Conservation (phyloP, 2,329 filamentous ascomycete genomes). For the Diplodia seriata region DNA sequence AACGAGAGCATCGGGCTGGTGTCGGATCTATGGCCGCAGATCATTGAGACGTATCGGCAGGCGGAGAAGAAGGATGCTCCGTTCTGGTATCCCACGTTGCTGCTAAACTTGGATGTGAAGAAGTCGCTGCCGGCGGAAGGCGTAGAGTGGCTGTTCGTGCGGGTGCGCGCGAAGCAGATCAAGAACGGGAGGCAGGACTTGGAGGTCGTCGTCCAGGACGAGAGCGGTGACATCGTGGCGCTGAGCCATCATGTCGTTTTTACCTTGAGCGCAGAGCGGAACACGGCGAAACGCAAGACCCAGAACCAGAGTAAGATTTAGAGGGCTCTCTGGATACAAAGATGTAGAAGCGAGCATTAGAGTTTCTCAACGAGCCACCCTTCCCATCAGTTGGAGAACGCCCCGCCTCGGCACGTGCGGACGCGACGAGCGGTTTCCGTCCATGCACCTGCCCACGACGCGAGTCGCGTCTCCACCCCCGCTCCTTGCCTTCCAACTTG, state of each 20-base stretch:
- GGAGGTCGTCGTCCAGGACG: slow-evolving; percentile 72
- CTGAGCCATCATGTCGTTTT: slow-evolving; percentile 72
- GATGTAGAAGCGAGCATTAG: neutral
- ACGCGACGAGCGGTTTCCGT: neutral
- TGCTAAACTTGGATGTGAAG: slow-evolving; percentile 79
- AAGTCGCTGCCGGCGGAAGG: slow-evolving; percentile 71
- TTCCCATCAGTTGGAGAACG: neutral
- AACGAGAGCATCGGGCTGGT: slow-evolving; percentile 70
- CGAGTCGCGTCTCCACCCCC: neutral
- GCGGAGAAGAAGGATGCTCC: slow-evolving; percentile 43
- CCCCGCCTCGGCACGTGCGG: neutral
- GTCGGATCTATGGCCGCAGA: slow-evolving; percentile 71
- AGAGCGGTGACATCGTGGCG: slow-evolving; percentile 68
- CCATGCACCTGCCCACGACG: neutral
- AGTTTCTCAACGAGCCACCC: neutral
- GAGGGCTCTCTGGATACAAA: neutral
- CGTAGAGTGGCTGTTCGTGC: slow-evolving; percentile 73
- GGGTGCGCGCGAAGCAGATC: slow-evolving; percentile 70
- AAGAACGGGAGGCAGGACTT: slow-evolving; percentile 76
- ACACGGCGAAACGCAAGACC: slow-evolving; percentile 60
- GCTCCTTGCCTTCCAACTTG: neutral
- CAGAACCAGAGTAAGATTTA: slow-evolving; percentile 35
- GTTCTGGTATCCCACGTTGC: slow-evolving; percentile 79
- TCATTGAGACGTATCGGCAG: slow-evolving; percentile 60
- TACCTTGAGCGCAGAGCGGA: slow-evolving; percentile 68